These are phyloP conservation scores for Papiliotrema fonsecae DNA, from an alignment of 1,284 basidiomycete genomes.

Conservation along the genomic window DNA sequence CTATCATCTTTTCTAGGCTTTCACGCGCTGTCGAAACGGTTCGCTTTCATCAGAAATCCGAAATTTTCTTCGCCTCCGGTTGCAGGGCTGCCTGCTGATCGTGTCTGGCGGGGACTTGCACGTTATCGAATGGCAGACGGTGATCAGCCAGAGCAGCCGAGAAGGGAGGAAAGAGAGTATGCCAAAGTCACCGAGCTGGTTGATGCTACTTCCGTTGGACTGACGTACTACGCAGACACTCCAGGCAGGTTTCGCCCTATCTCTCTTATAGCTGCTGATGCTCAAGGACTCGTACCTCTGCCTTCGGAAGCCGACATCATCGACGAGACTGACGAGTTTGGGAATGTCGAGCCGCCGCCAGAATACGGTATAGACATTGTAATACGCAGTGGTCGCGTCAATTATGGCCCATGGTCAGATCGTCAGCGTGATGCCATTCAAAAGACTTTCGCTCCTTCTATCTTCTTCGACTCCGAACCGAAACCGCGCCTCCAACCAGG, in stretches of 20 bases:
- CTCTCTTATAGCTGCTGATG: conserved; percentile 48
- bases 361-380: conserved; percentile 88
- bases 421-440: conserved; percentile 76
- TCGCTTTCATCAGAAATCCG: conserved; percentile 34
- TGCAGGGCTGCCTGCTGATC: conserved; percentile 32
- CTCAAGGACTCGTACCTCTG: conserved; percentile 43
- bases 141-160: conserved; percentile 10
- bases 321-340: conserved; percentile 58
- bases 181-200: conserved; percentile 77
- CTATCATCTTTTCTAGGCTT: conserved; percentile 39
- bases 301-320: conserved; percentile 49
- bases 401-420: conserved; percentile 93
- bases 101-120: conserved; percentile 50
- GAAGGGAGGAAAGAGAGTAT: conserved; percentile 60
- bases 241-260: conserved; percentile 44
- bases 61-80: conserved; percentile 36
- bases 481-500: conserved; percentile 63
- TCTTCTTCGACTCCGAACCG: conserved; percentile 61
- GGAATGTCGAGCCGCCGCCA: conserved; percentile 79
- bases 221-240: conserved; percentile 76
- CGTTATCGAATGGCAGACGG: conserved; percentile 44
- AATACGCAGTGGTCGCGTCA: conserved; percentile 64
- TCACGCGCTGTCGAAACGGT: conserved; percentile 31
- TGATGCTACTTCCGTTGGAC: conserved; percentile 67
- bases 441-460: conserved; percentile 71